A percentile compares a stretch with the other conserved stretches of the same genome.
phyloP scores from a whole-genome alignment of 805 yeast genomes.

The Priceomyces fermenticarens region DNA sequence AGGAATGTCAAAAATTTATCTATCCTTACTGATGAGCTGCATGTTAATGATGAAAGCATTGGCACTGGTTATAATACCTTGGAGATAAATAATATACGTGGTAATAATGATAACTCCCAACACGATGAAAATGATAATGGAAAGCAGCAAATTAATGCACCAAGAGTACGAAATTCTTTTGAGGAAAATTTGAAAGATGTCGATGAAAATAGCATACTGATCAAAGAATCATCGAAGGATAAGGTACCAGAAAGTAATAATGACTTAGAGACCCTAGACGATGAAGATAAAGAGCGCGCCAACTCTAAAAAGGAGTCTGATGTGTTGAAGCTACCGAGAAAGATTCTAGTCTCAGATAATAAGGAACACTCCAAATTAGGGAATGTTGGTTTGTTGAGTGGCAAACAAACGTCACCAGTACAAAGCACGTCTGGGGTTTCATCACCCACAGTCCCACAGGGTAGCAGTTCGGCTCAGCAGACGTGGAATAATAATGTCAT shows the following conservation, averaged over 20 bases:
- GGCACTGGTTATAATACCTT: neutral
- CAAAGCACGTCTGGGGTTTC: neutral
- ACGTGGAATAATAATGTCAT: conserved; percentile 26
- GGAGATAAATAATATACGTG: neutral
- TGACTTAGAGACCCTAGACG: neutral
- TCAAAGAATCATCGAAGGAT: neutral
- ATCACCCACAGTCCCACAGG: neutral
- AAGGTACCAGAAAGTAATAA: too few species aligned
- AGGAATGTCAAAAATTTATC: conserved; percentile 9
- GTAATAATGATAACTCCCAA: neutral
- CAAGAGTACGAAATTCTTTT: too few species aligned
- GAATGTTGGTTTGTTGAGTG: neutral
- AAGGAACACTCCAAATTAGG: conserved; percentile 1
- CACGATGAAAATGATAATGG: too few species aligned
- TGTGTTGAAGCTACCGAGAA: conserved; percentile 10
- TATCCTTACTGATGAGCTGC: conserved; percentile 1
- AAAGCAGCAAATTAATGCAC: too few species aligned
- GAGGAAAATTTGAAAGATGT: neutral
- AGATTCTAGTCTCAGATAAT: conserved; percentile 4
- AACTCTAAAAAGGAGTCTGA: conserved; percentile 1
- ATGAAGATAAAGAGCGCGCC: neutral
- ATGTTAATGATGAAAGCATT: neutral
- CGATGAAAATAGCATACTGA: neutral
- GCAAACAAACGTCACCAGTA: neutral
- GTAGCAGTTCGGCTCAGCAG: neutral